A percentile compares a stretch with the other conserved stretches of the same genome.
phyloP scores from a whole-genome alignment of 2,329 filamentous ascomycete species.

The Fusarium foetens region DNA sequence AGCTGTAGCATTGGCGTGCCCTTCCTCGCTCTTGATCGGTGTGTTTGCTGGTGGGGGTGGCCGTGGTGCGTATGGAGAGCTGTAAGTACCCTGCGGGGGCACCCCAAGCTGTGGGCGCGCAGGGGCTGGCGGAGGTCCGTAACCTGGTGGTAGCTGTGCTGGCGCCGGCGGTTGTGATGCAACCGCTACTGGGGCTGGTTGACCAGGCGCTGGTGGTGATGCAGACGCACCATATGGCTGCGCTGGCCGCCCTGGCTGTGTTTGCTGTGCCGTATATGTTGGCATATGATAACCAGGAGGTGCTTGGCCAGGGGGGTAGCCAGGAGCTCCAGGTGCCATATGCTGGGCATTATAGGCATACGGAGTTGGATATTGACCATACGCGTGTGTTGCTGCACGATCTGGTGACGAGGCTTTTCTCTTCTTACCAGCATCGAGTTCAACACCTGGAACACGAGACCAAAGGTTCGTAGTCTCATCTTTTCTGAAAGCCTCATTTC shows the following conservation, averaged over 20 bases:
- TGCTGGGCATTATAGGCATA: constrained; percentile 52
- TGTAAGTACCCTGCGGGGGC: constrained; percentile 49
- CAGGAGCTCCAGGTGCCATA: constrained; percentile 46
- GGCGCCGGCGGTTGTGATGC: constrained; percentile 48
- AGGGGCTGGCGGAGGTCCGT: constrained; percentile 51
- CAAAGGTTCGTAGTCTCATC: constrained; percentile 66
- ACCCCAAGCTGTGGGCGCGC: constrained; percentile 48
- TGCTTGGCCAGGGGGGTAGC: constrained; percentile 50
- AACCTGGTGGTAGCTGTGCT: constrained; percentile 49
- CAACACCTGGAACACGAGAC: constrained; percentile 67
- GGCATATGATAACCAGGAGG: constrained; percentile 50
- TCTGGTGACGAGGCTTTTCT: constrained; percentile 66
- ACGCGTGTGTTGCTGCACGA: constrained; percentile 54
- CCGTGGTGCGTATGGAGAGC: constrained; percentile 52
- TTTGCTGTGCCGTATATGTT: constrained; percentile 47
- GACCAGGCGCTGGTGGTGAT: constrained; percentile 42
- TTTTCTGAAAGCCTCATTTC: constrained; percentile 70
- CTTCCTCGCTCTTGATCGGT: constrained; percentile 46
- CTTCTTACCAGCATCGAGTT: constrained; percentile 70
- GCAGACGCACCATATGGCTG: constrained; percentile 46
- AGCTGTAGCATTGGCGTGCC: constrained; percentile 25
- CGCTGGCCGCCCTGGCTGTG: constrained; percentile 44
- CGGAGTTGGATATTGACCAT: constrained; percentile 47
- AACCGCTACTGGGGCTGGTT: constrained; percentile 35
- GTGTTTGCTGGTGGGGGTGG: constrained; percentile 46